Conservation (phyloP, 495 filamentous ascomycete species). For the Bathelium albidoporum region DNA sequence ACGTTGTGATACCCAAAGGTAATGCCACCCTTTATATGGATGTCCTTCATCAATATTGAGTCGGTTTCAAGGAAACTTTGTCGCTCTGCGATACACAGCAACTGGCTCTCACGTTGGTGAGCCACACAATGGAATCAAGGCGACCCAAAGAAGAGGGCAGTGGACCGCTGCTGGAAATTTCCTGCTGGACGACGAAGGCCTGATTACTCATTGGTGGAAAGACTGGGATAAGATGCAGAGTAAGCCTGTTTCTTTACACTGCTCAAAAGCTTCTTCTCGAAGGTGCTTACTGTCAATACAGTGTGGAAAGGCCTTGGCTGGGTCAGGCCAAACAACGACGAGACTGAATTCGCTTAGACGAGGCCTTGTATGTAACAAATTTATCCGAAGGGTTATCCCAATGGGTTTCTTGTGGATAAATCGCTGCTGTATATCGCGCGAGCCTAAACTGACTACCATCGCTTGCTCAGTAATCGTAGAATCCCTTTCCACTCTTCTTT, state of each 20-base stretch:
- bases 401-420: background rate
- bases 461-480: slow-evolving; percentile 65
- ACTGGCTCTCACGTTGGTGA: background rate
- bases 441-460: background rate
- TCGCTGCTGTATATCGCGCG: background rate
- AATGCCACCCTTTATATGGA: background rate
- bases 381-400: background rate
- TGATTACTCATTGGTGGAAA: background rate
- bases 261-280: background rate
- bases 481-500: slow-evolving; percentile 95
- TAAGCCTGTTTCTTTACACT: background rate
- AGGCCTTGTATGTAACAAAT: background rate
- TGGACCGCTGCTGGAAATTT: background rate
- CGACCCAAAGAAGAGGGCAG: background rate
- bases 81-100: background rate
- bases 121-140: slow-evolving; percentile 1
- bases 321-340: slow-evolving; percentile 1
- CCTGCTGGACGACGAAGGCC: background rate
- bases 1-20: slow-evolving; percentile 1
- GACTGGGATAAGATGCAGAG: slow-evolving; percentile 4
- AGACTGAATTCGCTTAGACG: background rate
- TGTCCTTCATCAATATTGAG: background rate
- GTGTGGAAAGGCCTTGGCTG: slow-evolving; percentile 1
- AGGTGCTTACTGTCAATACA: background rate
- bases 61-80: background rate